Conservation (phyloP, 176 grass and related monocot genomes). For the Aegilops sharonensis region DNA sequence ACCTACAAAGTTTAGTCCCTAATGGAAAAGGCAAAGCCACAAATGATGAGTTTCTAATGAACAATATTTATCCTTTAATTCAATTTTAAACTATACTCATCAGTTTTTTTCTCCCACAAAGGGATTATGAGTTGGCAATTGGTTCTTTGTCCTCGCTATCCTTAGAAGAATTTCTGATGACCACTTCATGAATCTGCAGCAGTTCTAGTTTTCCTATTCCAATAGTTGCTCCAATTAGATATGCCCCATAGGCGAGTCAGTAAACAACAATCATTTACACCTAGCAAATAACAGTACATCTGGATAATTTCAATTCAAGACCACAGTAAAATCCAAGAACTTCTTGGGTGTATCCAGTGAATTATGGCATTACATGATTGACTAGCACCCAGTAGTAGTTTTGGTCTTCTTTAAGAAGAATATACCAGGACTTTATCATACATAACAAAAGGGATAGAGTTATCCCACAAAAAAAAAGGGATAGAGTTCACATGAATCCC, state of each 20-base stretch:
- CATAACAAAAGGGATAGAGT: not conserved
- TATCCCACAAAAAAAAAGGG: not conserved
- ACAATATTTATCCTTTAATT: not conserved
- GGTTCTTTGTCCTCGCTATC: not conserved
- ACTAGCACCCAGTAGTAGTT: not conserved
- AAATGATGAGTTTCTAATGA: not conserved
- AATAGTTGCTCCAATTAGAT: not conserved
- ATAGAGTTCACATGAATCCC: not conserved
- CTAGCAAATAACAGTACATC: not conserved
- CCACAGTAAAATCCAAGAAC: not conserved
- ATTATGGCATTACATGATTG: not conserved
- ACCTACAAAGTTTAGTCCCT: slow-evolving; percentile 8
- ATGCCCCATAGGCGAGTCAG: not conserved
- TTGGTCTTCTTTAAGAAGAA: slow-evolving; percentile 6
- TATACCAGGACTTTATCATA: not conserved
- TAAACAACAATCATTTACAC: not conserved
- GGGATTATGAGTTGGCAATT: not conserved
- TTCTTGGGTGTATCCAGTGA: not conserved
- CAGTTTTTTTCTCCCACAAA: not conserved
- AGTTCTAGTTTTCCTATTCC: not conserved
- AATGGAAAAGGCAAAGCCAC: not conserved
- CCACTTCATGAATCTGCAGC: not conserved
- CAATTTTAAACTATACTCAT: not conserved
- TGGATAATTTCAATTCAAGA: not conserved
- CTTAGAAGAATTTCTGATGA: not conserved